Evolutionary conservation across 2,329 filamentous ascomycete species (phyloP).

Genomic region (Aspergillus neoniger): DNA sequence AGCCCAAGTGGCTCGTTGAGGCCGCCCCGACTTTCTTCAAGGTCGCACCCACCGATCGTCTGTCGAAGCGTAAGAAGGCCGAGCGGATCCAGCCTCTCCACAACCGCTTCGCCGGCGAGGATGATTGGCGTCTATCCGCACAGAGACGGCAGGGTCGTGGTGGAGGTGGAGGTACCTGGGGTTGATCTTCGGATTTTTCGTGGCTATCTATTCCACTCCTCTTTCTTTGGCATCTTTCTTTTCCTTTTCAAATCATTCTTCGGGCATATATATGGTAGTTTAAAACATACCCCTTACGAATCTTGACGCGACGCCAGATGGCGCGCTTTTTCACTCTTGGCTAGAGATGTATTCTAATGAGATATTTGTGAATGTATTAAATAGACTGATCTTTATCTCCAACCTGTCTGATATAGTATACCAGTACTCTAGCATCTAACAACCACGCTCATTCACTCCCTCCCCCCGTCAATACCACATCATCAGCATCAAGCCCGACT

Average conservation of each 20-base stretch:
- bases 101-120: constrained; percentile 86
- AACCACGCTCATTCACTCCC: not conserved
- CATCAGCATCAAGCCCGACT: not conserved
- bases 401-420: no score
- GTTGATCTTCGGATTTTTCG: constrained; percentile 32
- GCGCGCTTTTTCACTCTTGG: not conserved
- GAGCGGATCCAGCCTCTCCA: constrained; percentile 95
- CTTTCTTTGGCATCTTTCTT: not conserved
- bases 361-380: not conserved
- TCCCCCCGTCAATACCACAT: not conserved
- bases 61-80: constrained; percentile 89
- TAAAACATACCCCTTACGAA: constrained; percentile 14
- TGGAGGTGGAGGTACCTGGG: constrained; percentile 93
- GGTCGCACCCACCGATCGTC: constrained; percentile 80
- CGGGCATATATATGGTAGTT: constrained; percentile 8
- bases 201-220: constrained; percentile 2
- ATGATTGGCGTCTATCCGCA: constrained; percentile 91
- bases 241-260: not conserved
- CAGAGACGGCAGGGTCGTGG: constrained; percentile 82
- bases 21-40: constrained; percentile 99
- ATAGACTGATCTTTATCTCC: not conserved
- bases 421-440: not conserved
- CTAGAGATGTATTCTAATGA: constrained; percentile 4
- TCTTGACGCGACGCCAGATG: not conserved
- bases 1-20: constrained; percentile 91